These are phyloP conservation scores for Phaeodactylum tricornutum DNA, from an alignment of 108 stramenopile genomes.

Conservation along the genomic window DNA sequence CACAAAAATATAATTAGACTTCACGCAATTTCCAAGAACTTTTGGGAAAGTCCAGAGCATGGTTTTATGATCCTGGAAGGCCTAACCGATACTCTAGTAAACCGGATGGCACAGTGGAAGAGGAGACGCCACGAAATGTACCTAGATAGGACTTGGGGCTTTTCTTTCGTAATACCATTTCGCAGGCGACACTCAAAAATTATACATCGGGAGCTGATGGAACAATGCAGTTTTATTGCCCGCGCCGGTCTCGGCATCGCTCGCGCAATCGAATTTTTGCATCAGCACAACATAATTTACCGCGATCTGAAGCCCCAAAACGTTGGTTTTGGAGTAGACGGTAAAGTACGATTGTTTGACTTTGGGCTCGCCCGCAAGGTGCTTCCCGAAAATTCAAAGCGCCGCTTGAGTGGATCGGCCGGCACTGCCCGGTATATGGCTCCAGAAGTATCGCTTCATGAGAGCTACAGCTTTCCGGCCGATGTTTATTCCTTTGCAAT, in stretches of 20 bases:
- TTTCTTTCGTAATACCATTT: neutral
- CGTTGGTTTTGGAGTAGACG: conserved; percentile 21
- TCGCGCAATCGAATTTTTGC: conserved; percentile 52
- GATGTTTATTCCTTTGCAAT: conserved; percentile 74
- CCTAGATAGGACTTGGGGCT: neutral
- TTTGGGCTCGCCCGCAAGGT: conserved; percentile 16
- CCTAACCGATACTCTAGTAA: conserved; percentile 27
- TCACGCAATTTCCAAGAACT: conserved; percentile 7
- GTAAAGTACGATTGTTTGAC: conserved; percentile 7
- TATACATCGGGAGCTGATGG: neutral
- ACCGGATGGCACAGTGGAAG: conserved; percentile 16
- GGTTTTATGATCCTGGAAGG: conserved; percentile 47
- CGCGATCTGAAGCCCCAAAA: conserved; percentile 63
- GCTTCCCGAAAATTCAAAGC: neutral
- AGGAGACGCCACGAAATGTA: no score
- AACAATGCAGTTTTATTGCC: no score
- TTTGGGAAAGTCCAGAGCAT: conserved; percentile 3
- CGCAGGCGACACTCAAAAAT: neutral
- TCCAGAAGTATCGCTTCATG: conserved; percentile 39
- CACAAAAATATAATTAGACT: conserved; percentile 31
- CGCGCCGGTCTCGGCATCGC: conserved; percentile 25
- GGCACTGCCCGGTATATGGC: conserved; percentile 11
- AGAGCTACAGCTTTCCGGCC: conserved; percentile 54
- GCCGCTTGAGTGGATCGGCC: neutral
- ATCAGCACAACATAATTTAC: conserved; percentile 45